Conservation (phyloP, 2,329 filamentous ascomycete species). For the Escovopsis sp. region DNA sequence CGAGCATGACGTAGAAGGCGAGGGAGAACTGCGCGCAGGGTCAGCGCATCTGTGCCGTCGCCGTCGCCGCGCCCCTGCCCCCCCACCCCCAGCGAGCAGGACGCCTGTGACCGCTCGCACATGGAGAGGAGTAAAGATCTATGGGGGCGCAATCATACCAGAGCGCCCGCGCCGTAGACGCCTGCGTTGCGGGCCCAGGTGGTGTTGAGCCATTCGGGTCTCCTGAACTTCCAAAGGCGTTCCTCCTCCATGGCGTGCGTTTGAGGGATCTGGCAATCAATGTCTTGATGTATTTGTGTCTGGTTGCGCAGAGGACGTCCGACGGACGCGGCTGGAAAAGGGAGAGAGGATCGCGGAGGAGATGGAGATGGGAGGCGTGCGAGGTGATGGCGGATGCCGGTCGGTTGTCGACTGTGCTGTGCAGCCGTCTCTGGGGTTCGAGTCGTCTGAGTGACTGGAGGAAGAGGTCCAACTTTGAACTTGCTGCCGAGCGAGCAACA, state of each 20-base stretch:
- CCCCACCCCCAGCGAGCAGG: not conserved
- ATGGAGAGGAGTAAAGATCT: not conserved
- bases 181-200: slow-evolving; percentile 48
- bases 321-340: too few species aligned
- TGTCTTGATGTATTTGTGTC: too few species aligned
- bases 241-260: slow-evolving; percentile 42
- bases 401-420: too few species aligned
- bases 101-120: not conserved
- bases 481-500: too few species aligned
- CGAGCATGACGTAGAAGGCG: slow-evolving; percentile 55
- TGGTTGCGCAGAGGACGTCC: too few species aligned
- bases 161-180: slow-evolving; percentile 46
- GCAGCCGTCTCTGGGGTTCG: too few species aligned
- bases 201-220: slow-evolving; percentile 53
- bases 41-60: not conserved
- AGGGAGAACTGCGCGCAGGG: slow-evolving; percentile 40
- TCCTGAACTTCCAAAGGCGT: slow-evolving; percentile 51
- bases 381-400: too few species aligned
- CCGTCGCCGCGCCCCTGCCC: not conserved
- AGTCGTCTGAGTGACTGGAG: too few species aligned
- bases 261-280: not conserved
- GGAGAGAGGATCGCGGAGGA: too few species aligned
- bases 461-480: too few species aligned
- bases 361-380: too few species aligned
- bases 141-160: slow-evolving; percentile 31